Base-by-base conservation (phyloP, 305 asterid species). In the Ilex paraguariensis region DNA sequence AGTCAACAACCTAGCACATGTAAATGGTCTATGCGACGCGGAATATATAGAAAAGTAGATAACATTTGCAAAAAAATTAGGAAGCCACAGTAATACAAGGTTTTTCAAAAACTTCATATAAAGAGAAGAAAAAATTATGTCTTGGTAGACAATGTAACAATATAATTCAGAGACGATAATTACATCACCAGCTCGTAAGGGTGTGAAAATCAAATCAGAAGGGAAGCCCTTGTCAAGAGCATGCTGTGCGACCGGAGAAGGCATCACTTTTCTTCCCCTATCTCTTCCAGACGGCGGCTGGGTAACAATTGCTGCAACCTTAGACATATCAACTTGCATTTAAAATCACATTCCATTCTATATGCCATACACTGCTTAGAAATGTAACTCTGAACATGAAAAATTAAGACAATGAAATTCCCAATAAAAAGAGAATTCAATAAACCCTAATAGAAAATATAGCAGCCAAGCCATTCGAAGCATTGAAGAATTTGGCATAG, bases 201-300 rank as follows among this genome's bases (percentile, higher is more conserved):
- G 97, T 9, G 97, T 78, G 73, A 92, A 85, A 59, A 92, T 87
- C 71, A 87, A 77, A 68, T 85, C 84, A 69, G 91, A 62, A n/a
- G 97, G 82, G 75, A 84, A 87, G 57, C 96, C 95, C 69, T 68
- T 77, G 49, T 89, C 88, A 14, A 89, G 79, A 57, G 98, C 98
- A 75, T 77, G 88, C 60, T 87, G 88, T 56, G 97, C 89, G 73
- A 89, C 97, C 10, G 98, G 88, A 67, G 98, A 92, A 74, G 97
- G 96, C 87, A 79, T 68, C 71, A 89, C 79, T 78, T 82, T 92
- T 72, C 95, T 82, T 68, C 98, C 97, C 77, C 98, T 85, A 66
- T 92, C 95, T 77, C 97, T 85, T 53, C 77, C 81, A 46, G 96
- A 73, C 52, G 98, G 96, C 17, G 98, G 98, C 61, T 92, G 98